Conservation (phyloP, 192 early-diverging fungal species). For the Chytriomyces sp. region DNA sequence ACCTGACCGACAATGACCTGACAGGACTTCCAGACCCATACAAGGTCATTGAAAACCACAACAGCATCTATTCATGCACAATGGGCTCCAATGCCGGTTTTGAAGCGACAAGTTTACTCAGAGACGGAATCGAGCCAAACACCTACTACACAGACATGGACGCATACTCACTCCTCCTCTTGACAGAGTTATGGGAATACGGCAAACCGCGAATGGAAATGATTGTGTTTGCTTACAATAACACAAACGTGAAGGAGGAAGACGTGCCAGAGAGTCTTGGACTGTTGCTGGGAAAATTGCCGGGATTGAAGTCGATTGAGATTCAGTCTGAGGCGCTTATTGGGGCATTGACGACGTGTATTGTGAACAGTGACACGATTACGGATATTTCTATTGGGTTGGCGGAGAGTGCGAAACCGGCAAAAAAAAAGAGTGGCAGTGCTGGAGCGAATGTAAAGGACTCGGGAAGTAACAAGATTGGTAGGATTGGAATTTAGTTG, state of each 20-base stretch:
- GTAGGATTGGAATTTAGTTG: neutral
- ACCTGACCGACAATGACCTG: slow-evolving; percentile 25
- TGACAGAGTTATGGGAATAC: slow-evolving; percentile 5
- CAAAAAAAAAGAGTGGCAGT: neutral
- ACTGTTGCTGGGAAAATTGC: neutral
- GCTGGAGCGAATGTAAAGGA: neutral
- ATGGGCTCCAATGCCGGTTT: slow-evolving; percentile 11
- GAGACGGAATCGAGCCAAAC: neutral
- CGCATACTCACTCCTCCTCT: neutral
- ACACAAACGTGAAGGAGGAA: neutral
- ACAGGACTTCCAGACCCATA: slow-evolving; percentile 9
- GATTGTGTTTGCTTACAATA: neutral
- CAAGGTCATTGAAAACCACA: slow-evolving; percentile 4
- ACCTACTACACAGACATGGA: neutral
- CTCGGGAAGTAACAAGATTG: neutral
- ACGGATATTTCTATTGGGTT: neutral
- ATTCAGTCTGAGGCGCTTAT: neutral
- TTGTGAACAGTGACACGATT: neutral
- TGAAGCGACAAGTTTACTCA: neutral
- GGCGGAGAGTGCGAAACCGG: neutral
- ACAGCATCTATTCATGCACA: neutral
- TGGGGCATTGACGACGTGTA: slow-evolving; percentile 1
- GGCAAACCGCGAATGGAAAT: neutral
- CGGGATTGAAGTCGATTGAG: neutral
- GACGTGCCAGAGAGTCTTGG: neutral